Percentiles rank a stretch among this genome's conserved stretches.
phyloP scores from a whole-genome alignment of 768 basidiomycete genomes.

The Arthromyces matolae region DNA sequence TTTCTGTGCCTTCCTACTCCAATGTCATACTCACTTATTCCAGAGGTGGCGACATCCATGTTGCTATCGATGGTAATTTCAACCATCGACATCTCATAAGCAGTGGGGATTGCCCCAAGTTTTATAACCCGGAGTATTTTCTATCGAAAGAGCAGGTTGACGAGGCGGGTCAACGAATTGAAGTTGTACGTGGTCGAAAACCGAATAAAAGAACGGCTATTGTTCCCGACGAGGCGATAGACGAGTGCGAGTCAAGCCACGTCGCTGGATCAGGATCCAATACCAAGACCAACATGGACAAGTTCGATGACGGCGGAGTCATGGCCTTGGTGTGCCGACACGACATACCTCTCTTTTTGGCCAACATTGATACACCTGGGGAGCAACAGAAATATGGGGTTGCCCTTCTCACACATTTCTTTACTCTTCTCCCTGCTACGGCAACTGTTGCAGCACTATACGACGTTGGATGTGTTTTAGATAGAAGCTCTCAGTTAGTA shows the following conservation, averaged over 20 bases:
- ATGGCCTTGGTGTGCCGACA: too few relatives aligned
- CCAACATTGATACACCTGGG: slow-evolving; percentile 37
- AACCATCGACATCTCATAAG: slow-evolving; percentile 30
- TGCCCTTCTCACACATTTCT: slow-evolving; percentile 28
- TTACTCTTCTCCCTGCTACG: slow-evolving; percentile 22
- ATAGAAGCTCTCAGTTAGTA: background rate
- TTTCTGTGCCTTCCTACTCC: slow-evolving; percentile 21
- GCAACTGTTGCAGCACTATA: slow-evolving; percentile 27
- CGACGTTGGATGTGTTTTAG: too few relatives aligned
- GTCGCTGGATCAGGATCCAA: slow-evolving; percentile 27
- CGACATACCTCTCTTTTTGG: too few relatives aligned
- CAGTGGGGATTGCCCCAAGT: slow-evolving; percentile 11
- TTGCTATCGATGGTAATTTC: slow-evolving; percentile 37
- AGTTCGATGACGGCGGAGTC: too few relatives aligned
- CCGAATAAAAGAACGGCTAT: slow-evolving; percentile 9
- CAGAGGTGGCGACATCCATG: slow-evolving; percentile 35
- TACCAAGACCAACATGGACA: too few relatives aligned
- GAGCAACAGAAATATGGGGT: slow-evolving; percentile 37
- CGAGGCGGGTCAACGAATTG: slow-evolving; percentile 24
- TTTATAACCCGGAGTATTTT: slow-evolving; percentile 24
- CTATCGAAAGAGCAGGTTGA: slow-evolving; percentile 33
- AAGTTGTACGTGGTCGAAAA: slow-evolving; percentile 24
- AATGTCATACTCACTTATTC: background rate
- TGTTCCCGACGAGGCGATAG: slow-evolving; percentile 29
- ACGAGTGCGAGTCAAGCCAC: slow-evolving; percentile 31